A percentile compares a stretch with the other conserved stretches of the same genome.
phyloP scores from a whole-genome alignment of 257 asterid genomes.

The Prunella vulgaris region DNA sequence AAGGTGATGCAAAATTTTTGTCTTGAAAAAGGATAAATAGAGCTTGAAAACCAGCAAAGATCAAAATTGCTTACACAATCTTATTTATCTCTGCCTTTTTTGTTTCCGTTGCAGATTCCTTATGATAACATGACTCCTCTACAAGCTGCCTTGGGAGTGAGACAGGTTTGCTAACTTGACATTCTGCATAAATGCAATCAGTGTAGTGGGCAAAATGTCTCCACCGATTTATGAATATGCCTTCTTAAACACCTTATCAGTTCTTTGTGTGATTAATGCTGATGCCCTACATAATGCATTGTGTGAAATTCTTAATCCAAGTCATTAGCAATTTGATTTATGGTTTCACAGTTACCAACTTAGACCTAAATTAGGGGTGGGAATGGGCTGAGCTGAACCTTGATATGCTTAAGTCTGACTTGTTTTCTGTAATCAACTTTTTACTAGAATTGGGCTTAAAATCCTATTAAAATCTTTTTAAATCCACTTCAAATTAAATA shows the following conservation, averaged over 20 bases:
- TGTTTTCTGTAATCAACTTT: too few species aligned
- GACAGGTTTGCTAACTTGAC: conserved; percentile 53
- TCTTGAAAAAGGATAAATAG: neutral
- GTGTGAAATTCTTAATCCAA: neutral
- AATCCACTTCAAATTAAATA: too few species aligned
- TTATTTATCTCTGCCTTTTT: neutral
- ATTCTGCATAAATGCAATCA: conserved; percentile 8
- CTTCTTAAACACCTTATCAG: neutral
- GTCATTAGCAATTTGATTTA: neutral
- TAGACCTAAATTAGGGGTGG: neutral
- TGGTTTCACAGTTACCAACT: neutral
- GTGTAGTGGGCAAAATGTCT: neutral
- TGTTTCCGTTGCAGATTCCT: conserved; percentile 56
- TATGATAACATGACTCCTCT: conserved; percentile 76
- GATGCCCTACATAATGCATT: neutral
- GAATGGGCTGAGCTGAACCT: too few species aligned
- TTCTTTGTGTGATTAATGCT: neutral
- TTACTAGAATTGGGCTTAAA: too few species aligned
- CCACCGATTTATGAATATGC: neutral
- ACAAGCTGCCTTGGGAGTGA: conserved; percentile 88
- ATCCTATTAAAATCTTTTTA: too few species aligned
- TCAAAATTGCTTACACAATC: neutral
- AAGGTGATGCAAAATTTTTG: conserved; percentile 41
- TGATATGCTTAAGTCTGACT: too few species aligned
- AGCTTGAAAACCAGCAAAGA: conserved; percentile 6